These are phyloP conservation scores for Phytophthora constricta DNA, from an alignment of 352 stramenopile species.

Conservation along the genomic window DNA sequence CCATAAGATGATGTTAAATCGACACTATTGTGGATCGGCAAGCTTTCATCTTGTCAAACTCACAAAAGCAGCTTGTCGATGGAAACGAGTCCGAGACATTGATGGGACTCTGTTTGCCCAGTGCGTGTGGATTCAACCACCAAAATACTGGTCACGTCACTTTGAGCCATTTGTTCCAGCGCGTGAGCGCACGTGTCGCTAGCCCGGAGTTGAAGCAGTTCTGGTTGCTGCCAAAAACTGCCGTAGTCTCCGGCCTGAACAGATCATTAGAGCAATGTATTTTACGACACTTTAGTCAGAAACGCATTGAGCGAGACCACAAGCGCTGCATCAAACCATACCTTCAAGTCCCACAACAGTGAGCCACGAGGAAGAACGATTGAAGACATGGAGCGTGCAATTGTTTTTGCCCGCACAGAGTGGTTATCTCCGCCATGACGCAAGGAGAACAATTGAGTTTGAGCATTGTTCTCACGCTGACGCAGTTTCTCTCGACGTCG, in stretches of 20 bases:
- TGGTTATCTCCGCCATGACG: conserved; percentile 9
- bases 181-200: conserved; percentile 39
- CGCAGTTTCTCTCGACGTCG: conserved; percentile 23
- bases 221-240: conserved; percentile 54
- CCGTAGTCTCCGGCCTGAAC: conserved; percentile 47
- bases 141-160: conserved; percentile 22
- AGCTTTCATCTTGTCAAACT: conserved; percentile 6
- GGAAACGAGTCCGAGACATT: conserved; percentile 42
- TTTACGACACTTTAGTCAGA: no score
- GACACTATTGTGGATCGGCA: background rate
- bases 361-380: conserved; percentile 24
- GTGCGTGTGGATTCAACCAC: conserved; percentile 25
- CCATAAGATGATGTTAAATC: background rate
- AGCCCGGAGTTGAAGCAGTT: conserved; percentile 31
- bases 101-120: conserved; percentile 7
- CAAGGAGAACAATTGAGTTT: conserved; percentile 11
- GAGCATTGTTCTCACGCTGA: conserved; percentile 15
- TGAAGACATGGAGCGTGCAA: conserved; percentile 34
- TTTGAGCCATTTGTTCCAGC: conserved; percentile 41
- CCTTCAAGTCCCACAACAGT: conserved; percentile 38
- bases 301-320: no score
- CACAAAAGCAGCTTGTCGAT: conserved; percentile 52
- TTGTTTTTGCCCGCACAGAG: conserved; percentile 15
- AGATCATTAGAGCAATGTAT: background rate
- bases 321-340: background rate